Conservation (phyloP, 768 basidiomycete species). For the Trametes gibbosa region DNA sequence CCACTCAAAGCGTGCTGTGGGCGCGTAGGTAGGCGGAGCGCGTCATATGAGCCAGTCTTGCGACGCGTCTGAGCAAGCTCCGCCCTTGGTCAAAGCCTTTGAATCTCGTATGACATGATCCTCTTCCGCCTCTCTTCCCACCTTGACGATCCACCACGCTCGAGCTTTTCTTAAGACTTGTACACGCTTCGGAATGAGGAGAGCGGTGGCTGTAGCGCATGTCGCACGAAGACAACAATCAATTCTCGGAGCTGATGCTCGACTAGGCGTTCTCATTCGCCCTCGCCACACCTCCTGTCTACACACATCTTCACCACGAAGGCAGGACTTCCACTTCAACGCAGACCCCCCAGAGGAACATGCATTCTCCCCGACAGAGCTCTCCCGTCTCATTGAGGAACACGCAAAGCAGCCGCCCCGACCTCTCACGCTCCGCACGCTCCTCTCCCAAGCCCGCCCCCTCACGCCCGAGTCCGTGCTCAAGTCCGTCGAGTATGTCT, state of each 20-base stretch:
- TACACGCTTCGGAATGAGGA: not conserved
- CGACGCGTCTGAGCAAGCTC: conserved; percentile 13
- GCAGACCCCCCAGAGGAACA: not conserved
- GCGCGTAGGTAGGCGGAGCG: not conserved
- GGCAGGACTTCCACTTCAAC: conserved; percentile 6
- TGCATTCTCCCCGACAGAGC: conserved; percentile 48
- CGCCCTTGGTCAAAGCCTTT: not conserved
- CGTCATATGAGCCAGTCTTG: not conserved
- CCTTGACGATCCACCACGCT: not conserved
- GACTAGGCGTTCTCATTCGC: not conserved
- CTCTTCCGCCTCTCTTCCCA: not conserved
- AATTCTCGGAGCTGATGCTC: no score
- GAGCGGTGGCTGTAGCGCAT: not conserved
- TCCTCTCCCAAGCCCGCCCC: conserved; percentile 76
- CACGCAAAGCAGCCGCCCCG: conserved; percentile 63
- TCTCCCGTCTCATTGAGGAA: conserved; percentile 58
- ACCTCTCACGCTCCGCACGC: conserved; percentile 66
- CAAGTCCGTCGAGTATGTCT: conserved; percentile 69
- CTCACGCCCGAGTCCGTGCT: conserved; percentile 68
- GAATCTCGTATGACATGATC: not conserved
- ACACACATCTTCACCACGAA: not conserved
- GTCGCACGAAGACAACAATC: not conserved
- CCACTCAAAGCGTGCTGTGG: not conserved
- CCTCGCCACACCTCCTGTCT: not conserved
- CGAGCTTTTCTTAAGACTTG: not conserved